A percentile compares a stretch with the other conserved stretches of the same genome.
These are phyloP conservation scores for Rickenella mellea DNA, from an alignment of 768 basidiomycete genomes.

Conservation along the genomic window DNA sequence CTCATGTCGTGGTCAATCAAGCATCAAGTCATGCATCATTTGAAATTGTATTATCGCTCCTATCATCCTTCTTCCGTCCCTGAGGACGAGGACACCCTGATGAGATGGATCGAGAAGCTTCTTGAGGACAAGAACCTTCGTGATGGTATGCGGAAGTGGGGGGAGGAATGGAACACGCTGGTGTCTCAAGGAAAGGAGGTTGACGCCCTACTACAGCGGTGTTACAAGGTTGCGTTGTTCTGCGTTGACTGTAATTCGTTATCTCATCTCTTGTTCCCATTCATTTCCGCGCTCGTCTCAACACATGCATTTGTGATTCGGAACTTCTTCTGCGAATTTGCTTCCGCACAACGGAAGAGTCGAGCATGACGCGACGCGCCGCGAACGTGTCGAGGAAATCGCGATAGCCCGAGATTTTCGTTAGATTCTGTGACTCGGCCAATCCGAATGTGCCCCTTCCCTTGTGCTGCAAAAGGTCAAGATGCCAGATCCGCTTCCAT, in stretches of 20 bases:
- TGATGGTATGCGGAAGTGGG: slow-evolving; percentile 63
- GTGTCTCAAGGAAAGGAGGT: slow-evolving; percentile 59
- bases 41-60: slow-evolving; percentile 82
- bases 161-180: slow-evolving; percentile 68
- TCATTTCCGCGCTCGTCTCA: not conserved
- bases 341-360: too few relatives aligned
- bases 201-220: slow-evolving; percentile 45
- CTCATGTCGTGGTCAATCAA: slow-evolving; percentile 60
- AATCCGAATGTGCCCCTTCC: too few relatives aligned
- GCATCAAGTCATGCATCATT: slow-evolving; percentile 69
- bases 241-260: not conserved
- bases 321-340: too few relatives aligned
- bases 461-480: too few relatives aligned
- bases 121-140: slow-evolving; percentile 58
- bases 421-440: too few relatives aligned
- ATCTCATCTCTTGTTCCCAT: not conserved
- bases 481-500: too few relatives aligned
- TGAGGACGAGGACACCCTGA: slow-evolving; percentile 74
- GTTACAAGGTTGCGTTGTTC: not conserved
- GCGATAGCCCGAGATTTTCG: too few relatives aligned
- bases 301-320: too few relatives aligned
- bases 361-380: too few relatives aligned
- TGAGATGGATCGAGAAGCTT: slow-evolving; percentile 70
- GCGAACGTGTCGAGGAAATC: too few relatives aligned
- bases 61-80: slow-evolving; percentile 95